phyloP scores from a whole-genome alignment of 2,329 filamentous ascomycete species.

The Corynespora cassiicola region DNA sequence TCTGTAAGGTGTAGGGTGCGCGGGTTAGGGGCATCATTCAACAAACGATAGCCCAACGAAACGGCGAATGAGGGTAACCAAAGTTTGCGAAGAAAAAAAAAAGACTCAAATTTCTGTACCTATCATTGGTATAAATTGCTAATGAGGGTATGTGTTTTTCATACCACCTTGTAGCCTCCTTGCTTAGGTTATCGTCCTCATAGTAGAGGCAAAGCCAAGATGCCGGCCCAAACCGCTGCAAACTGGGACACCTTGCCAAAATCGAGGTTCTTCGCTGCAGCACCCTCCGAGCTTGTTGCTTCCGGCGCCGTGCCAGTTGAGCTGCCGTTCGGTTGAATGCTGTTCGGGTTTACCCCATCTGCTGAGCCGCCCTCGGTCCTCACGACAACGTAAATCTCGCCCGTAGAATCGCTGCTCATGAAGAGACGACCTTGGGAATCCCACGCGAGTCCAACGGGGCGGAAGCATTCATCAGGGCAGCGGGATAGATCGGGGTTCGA shows the following conservation, averaged over 20 bases:
- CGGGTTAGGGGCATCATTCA: too few species aligned
- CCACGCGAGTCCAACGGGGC: constrained; percentile 66
- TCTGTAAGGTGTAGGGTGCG: too few species aligned
- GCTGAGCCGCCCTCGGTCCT: constrained; percentile 37
- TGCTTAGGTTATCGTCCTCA: too few species aligned
- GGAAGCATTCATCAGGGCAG: constrained; percentile 67
- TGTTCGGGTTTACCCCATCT: constrained; percentile 27
- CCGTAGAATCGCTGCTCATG: constrained; percentile 68
- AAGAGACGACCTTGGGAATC: constrained; percentile 62
- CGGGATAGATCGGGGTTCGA: constrained; percentile 59
- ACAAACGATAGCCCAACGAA: too few species aligned
- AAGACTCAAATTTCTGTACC: too few species aligned
- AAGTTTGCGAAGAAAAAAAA: too few species aligned
- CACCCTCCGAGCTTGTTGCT: not conserved
- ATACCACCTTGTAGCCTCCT: too few species aligned
- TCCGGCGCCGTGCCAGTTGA: constrained; percentile 1
- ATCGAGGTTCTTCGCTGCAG: too few species aligned
- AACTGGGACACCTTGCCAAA: constrained; percentile 1
- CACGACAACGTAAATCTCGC: constrained; percentile 67
- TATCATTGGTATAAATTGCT: too few species aligned
- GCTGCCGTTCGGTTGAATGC: too few species aligned
- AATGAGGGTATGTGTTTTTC: too few species aligned
- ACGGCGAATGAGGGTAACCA: too few species aligned
- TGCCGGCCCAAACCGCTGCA: constrained; percentile 13
- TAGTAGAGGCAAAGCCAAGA: constrained; percentile 19